Percentiles rank a stretch among this genome's conserved stretches.
Conservation (phyloP, 495 filamentous ascomycete species). For the Echria macrotheca region DNA sequence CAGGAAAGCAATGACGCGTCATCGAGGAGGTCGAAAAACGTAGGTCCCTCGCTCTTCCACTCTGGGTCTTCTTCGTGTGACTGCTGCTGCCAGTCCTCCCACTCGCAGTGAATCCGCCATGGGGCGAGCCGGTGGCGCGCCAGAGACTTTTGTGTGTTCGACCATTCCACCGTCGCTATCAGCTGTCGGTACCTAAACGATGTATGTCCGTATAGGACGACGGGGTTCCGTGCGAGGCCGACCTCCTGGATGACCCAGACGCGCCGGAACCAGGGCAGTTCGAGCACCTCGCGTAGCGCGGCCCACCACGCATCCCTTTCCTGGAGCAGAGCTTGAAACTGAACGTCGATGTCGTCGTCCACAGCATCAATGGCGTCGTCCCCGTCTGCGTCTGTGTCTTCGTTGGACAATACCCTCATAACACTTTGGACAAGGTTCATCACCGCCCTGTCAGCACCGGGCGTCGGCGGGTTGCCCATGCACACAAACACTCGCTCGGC, state of each 20-base stretch:
- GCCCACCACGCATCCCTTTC: too few relatives aligned
- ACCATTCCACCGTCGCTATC: background rate
- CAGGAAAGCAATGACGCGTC: background rate
- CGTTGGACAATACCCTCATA: too few relatives aligned
- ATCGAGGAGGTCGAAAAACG: background rate
- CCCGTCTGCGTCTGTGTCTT: too few relatives aligned
- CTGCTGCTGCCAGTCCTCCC: background rate
- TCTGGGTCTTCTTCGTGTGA: too few relatives aligned
- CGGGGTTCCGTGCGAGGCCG: background rate
- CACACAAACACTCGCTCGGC: background rate
- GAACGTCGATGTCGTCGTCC: too few relatives aligned
- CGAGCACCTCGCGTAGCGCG: background rate
- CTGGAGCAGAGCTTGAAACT: too few relatives aligned
- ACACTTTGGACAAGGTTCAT: too few relatives aligned
- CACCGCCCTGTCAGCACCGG: too few relatives aligned
- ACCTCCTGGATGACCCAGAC: conserved; percentile 3
- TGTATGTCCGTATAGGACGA: background rate
- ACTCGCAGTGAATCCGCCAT: background rate
- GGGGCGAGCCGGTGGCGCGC: background rate
- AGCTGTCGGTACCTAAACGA: background rate
- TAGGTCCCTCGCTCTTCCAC: background rate
- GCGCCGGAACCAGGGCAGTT: background rate
- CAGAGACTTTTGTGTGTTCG: background rate
- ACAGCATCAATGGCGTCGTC: too few relatives aligned
- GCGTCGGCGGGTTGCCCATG: background rate